These are phyloP conservation scores for Lecanicillium sp. DNA, from an alignment of 2,329 filamentous ascomycete species.

Conservation along the genomic window DNA sequence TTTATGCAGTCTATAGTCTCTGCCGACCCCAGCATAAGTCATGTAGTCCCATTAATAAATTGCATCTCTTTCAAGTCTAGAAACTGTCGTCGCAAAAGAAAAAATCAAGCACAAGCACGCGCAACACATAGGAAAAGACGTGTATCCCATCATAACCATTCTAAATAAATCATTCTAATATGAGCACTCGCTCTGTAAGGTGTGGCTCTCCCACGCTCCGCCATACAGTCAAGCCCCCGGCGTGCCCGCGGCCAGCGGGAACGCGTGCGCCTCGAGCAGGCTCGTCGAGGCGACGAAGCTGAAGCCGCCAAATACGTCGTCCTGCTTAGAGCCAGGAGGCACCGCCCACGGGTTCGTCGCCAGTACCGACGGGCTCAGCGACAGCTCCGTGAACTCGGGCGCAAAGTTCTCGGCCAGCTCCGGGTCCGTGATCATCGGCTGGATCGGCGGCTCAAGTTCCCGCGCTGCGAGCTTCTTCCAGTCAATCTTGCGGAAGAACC, in stretches of 20 bases:
- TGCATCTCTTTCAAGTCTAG: too few relatives aligned
- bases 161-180: background rate
- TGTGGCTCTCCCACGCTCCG: conserved; percentile 1
- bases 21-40: too few relatives aligned
- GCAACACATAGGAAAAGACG: too few relatives aligned
- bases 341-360: conserved; percentile 36
- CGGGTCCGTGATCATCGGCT: conserved; percentile 89
- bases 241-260: conserved; percentile 21
- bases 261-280: conserved; percentile 45
- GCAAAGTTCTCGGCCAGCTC: conserved; percentile 96
- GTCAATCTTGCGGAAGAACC: conserved; percentile 96
- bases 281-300: conserved; percentile 57
- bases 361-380: conserved; percentile 65
- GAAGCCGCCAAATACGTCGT: conserved; percentile 58
- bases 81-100: background rate
- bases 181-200: background rate
- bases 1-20: too few relatives aligned
- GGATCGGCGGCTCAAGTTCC: conserved; percentile 82
- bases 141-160: too few relatives aligned
- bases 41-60: too few relatives aligned
- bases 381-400: conserved; percentile 80
- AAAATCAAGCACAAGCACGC: background rate
- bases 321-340: conserved; percentile 33
- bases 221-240: conserved; percentile 8
- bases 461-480: conserved; percentile 81